Base-by-base conservation (phyloP, 768 basidiomycete genomes). In the Panellus pusillus region DNA sequence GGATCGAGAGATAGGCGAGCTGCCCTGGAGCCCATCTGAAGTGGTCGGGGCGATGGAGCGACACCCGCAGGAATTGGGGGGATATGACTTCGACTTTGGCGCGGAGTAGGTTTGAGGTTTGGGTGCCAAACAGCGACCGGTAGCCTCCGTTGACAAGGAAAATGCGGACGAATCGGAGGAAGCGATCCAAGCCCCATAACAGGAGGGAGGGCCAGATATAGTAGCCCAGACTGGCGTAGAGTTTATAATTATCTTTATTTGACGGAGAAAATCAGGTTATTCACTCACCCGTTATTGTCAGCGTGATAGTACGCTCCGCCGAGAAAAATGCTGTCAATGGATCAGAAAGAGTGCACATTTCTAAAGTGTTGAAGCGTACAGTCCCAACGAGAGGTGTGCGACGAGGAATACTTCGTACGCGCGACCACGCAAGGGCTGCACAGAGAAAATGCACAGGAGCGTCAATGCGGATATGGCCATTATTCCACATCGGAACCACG, bases 341-440 rank as follows among this genome's bases (percentile, higher is more conserved):
- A 28, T 36, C 12, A 37, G 35, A 38, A 11, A 7, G 40, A 2
- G 17, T 6, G n/a, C 11, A 35, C 9, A 12, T 64, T 36, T 24
- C 52, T 32, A 24, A 51, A 13, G 28, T 24, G 15, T 12, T 39
- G 3, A 12, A 18, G 63, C 72, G 32, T 52, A 74, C 74, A 71
- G 61, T 36, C 64, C 74, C 61, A 74, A 57, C 4, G 75, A 8
- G 47, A 79, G 73, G 62, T 86, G 84, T 0, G 67, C 37, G 24
- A 76, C 62, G 31, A 81, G 68, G 69, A 86, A 87, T 4, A 77
- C 4, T 60, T 86, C 83, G 49, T 83, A 86, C 1, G 60, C 64
- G 6, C 62, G 68, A 3, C 70, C 63, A 9, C 83, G 76, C 18
- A 85, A 59, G 1, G 74, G 75, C 11, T 79, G 76, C 9, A 84